These are phyloP conservation scores for Geopyxis carbonaria DNA, from an alignment of 495 filamentous ascomycete genomes.

Conservation along the genomic window DNA sequence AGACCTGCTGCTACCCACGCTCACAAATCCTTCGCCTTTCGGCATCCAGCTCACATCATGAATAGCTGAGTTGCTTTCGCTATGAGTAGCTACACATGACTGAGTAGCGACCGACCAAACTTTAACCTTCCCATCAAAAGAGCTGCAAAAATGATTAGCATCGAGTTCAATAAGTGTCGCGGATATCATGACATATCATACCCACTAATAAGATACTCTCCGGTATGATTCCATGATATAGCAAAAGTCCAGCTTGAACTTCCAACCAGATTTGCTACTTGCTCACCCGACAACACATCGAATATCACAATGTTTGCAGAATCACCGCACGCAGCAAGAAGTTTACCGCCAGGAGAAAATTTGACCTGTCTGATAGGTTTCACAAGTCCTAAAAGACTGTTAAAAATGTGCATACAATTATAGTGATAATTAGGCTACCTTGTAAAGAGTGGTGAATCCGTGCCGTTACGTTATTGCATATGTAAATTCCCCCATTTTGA, in stretches of 20 bases:
- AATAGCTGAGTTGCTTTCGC: slow-evolving; percentile 67
- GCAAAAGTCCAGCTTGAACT: slow-evolving; percentile 75
- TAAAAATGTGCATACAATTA: neutral
- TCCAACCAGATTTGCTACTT: slow-evolving; percentile 66
- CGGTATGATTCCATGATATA: slow-evolving; percentile 83
- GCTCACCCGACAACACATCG: slow-evolving; percentile 79
- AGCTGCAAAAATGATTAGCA: slow-evolving; percentile 28
- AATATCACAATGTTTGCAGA: slow-evolving; percentile 77
- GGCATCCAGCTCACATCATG: slow-evolving; percentile 85
- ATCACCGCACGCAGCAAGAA: slow-evolving; percentile 86
- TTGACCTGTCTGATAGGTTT: slow-evolving; percentile 68
- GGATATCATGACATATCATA: too few species aligned
- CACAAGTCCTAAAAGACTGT: slow-evolving; percentile 45
- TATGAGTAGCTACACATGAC: slow-evolving; percentile 80
- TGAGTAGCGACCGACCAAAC: slow-evolving; percentile 79
- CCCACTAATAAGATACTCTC: slow-evolving; percentile 81
- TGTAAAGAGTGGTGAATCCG: slow-evolving; percentile 72
- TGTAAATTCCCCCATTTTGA: slow-evolving; percentile 80
- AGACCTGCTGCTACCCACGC: slow-evolving; percentile 61
- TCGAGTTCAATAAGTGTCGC: neutral
- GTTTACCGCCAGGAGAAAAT: slow-evolving; percentile 69
- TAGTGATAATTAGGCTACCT: slow-evolving; percentile 36
- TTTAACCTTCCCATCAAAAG: slow-evolving; percentile 82
- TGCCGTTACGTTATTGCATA: slow-evolving; percentile 82
- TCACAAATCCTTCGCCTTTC: slow-evolving; percentile 77